Evolutionary conservation across 2,329 filamentous ascomycete genomes (phyloP).

Genomic region (Botryosphaeria dothidea): DNA sequence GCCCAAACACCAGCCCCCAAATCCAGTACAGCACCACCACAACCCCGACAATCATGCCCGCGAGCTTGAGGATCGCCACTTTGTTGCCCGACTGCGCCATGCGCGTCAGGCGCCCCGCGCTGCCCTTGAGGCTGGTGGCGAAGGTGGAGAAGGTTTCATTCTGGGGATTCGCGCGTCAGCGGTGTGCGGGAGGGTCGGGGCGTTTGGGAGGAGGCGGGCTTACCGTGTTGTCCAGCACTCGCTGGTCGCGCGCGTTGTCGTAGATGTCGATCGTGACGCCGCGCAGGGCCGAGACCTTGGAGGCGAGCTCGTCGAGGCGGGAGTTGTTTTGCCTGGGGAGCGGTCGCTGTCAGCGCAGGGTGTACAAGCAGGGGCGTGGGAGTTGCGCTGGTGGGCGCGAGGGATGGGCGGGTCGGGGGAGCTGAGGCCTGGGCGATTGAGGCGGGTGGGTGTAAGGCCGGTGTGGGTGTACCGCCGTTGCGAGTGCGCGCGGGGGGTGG

Average conservation of each 20-base stretch:
- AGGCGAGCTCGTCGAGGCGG: slow-evolving; percentile 84
- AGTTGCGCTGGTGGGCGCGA: background rate
- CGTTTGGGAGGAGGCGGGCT: slow-evolving; percentile 31
- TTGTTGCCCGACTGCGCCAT: slow-evolving; percentile 94
- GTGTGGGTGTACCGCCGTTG: slow-evolving; percentile 11
- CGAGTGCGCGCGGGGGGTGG: background rate
- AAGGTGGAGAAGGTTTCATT: slow-evolving; percentile 91
- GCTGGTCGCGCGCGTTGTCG: slow-evolving; percentile 87
- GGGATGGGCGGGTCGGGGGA: background rate
- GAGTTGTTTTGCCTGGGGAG: slow-evolving; percentile 84
- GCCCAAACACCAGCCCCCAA: slow-evolving; percentile 31
- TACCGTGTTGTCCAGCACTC: slow-evolving; percentile 85
- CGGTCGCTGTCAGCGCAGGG: background rate
- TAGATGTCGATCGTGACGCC: slow-evolving; percentile 97
- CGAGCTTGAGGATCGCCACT: slow-evolving; percentile 84
- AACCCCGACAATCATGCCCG: slow-evolving; percentile 73
- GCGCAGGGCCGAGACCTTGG: slow-evolving; percentile 88
- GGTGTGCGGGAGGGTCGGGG: background rate
- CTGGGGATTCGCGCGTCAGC: slow-evolving; percentile 44
- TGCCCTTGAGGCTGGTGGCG: slow-evolving; percentile 78
- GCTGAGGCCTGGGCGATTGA: background rate
- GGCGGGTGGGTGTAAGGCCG: slow-evolving; percentile 7
- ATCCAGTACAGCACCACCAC: slow-evolving; percentile 78
- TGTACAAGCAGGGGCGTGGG: background rate
- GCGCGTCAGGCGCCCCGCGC: slow-evolving; percentile 75